Base-by-base conservation (phyloP, 106 monocot genomes). In the Apostasia shenzhenica region DNA sequence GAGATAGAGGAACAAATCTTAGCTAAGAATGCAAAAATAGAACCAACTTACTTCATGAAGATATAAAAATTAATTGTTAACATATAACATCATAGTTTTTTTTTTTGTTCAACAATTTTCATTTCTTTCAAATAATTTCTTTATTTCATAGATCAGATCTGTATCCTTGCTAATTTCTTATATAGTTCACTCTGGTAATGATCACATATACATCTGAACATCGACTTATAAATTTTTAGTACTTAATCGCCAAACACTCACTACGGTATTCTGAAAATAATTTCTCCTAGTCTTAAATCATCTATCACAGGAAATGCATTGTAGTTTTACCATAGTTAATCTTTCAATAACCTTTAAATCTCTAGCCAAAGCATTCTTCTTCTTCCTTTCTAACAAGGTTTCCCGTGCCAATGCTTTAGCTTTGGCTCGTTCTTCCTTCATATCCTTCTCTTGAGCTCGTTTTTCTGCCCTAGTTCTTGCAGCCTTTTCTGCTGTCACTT, bases 321-420 rank as follows among this genome's bases (percentile, higher is more conserved):
- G 55, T 56, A 57, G 49, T 58, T 66, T 66, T 78, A 86, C 88
- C 85, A 86, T 93, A 5, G 81, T 67, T 47, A 73, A 48, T 69
- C 74, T 71, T 40, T 61, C 79, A 70, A 81, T 88, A 2, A 86
- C 57, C 63, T 91, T 91, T 58, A 84, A 79, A 57, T 77, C 58
- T 54, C 71, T 72, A 5, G 78, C 68, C 1, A 67, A 39, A 49
- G 56, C 81, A n/a, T 52, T 53, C 67, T 69, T 69, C 50, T 71
- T 72, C 67, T 61, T 73, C 52, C 55, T 58, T 12, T 63, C 42
- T 8, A 57, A 76, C 54, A 69, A 61, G 40, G 54, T 77, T 55
- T 77, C 71, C 9, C 41, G 61, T 41, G 61, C 59, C 57, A 64
- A 61, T 65, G 75, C 70, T 54, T 81, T 76, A 14, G 71, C 37